phyloP scores from a whole-genome alignment of 176 grass and related monocot species.

The Triticum turgidum region DNA sequence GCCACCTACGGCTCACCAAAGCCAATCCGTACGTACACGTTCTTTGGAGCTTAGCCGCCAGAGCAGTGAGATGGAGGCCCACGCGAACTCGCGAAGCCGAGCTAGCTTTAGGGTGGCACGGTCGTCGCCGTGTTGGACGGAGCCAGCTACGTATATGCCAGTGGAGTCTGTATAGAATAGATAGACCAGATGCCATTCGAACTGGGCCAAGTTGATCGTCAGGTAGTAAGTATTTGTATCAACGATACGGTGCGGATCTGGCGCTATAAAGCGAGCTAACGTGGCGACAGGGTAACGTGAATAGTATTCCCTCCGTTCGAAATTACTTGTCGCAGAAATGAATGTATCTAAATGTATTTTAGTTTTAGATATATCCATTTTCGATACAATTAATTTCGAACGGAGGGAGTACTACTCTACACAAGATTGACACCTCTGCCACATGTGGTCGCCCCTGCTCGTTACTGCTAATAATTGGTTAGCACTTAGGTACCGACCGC shows the following conservation, averaged over 20 bases:
- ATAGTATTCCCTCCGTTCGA: neutral
- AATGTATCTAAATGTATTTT: too few relatives aligned
- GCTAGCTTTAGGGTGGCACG: neutral
- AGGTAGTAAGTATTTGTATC: neutral
- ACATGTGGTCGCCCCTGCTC: neutral
- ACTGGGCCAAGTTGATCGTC: neutral
- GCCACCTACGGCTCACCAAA: neutral
- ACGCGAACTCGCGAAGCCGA: neutral
- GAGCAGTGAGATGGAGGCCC: neutral
- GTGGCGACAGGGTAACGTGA: neutral
- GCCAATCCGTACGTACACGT: neutral
- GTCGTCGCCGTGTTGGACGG: neutral
- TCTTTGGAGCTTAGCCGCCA: neutral
- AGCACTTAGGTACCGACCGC: neutral
- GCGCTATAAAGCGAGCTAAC: neutral
- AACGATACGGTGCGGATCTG: neutral
- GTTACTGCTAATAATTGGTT: neutral
- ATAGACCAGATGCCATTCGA: neutral
- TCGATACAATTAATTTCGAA: accelerated
- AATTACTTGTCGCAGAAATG: too few relatives aligned
- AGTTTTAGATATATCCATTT: too few relatives aligned
- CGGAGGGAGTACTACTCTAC: neutral
- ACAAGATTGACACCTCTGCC: neutral
- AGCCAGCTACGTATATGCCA: neutral
- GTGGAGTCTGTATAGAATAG: too few relatives aligned